phyloP scores from a whole-genome alignment of 1,139 yeast genomes.

The Blastobotrys illinoisensis region DNA sequence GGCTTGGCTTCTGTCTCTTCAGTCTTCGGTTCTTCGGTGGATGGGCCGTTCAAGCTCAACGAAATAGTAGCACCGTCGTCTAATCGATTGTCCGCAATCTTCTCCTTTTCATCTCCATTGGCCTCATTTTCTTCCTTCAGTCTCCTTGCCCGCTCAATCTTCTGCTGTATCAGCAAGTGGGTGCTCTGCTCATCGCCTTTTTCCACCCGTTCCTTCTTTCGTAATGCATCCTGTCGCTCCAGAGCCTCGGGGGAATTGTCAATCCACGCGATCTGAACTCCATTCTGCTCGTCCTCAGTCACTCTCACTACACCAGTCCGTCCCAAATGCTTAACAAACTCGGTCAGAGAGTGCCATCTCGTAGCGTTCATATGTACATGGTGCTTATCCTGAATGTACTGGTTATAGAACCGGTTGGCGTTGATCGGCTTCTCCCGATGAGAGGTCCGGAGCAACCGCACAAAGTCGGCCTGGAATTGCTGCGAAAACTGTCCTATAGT shows the following conservation, averaged over 20 bases:
- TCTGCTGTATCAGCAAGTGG: slow-evolving; percentile 44
- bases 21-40: too few relatives aligned
- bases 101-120: slow-evolving; percentile 6
- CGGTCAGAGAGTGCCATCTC: slow-evolving; percentile 64
- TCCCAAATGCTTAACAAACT: slow-evolving; percentile 63
- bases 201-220: slow-evolving; percentile 35
- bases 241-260: slow-evolving; percentile 46
- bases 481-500: slow-evolving; percentile 57
- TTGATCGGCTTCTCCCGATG: slow-evolving; percentile 81
- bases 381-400: slow-evolving; percentile 64
- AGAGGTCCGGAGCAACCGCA: slow-evolving; percentile 52
- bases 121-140: slow-evolving; percentile 17
- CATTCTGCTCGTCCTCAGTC: slow-evolving; percentile 42
- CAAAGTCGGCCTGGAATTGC: slow-evolving; percentile 58
- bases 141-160: slow-evolving; percentile 45
- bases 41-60: not conserved
- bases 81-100: not conserved
- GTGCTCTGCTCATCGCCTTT: slow-evolving; percentile 43
- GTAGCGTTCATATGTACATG: slow-evolving; percentile 93
- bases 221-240: slow-evolving; percentile 35
- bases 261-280: slow-evolving; percentile 46
- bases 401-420: slow-evolving; percentile 86
- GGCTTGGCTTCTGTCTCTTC: too few relatives aligned
- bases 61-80: not conserved
- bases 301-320: slow-evolving; percentile 55